Conservation (phyloP, 352 stramenopile species). For the Halophytophthora polymorphica region DNA sequence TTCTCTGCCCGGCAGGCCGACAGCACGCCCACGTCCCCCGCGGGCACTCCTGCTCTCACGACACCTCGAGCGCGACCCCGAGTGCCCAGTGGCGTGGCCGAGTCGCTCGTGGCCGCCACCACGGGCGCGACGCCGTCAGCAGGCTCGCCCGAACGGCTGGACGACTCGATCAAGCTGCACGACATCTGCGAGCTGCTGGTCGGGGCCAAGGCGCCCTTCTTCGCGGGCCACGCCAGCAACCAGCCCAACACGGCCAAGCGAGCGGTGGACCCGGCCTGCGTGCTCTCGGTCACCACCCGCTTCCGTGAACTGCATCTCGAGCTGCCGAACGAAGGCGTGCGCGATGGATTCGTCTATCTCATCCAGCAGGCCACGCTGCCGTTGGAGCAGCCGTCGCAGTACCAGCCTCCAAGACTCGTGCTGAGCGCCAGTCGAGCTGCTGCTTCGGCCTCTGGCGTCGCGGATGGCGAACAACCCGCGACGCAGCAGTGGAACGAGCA, state of each 20-base stretch:
- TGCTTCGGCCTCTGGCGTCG: constrained; percentile 5
- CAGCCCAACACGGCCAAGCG: constrained; percentile 45
- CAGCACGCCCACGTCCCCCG: constrained; percentile 33
- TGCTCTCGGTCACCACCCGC: constrained; percentile 58
- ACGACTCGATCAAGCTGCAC: constrained; percentile 56
- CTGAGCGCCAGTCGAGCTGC: constrained; percentile 12
- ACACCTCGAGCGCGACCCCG: constrained; percentile 11
- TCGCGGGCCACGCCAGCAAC: constrained; percentile 42
- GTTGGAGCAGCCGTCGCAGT: constrained; percentile 20
- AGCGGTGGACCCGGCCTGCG: constrained; percentile 46
- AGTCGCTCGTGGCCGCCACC: constrained; percentile 4
- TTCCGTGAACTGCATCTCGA: constrained; percentile 71
- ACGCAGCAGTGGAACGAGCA: constrained; percentile 8
- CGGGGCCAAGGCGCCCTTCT: constrained; percentile 55
- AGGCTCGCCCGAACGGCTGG: constrained; percentile 32
- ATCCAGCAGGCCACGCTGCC: constrained; percentile 64
- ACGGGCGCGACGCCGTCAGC: constrained; percentile 10
- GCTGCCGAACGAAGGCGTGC: constrained; percentile 59
- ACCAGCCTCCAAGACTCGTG: constrained; percentile 17
- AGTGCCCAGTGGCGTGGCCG: constrained; percentile 3
- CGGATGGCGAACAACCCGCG: constrained; percentile 8
- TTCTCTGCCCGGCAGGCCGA: constrained; percentile 30
- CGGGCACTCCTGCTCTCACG: constrained; percentile 15
- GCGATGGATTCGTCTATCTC: constrained; percentile 68
- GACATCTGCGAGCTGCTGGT: constrained; percentile 51